Evolutionary conservation across 1,284 basidiomycete genomes (phyloP).

Genomic region (Fomitiporia mediterranea): DNA sequence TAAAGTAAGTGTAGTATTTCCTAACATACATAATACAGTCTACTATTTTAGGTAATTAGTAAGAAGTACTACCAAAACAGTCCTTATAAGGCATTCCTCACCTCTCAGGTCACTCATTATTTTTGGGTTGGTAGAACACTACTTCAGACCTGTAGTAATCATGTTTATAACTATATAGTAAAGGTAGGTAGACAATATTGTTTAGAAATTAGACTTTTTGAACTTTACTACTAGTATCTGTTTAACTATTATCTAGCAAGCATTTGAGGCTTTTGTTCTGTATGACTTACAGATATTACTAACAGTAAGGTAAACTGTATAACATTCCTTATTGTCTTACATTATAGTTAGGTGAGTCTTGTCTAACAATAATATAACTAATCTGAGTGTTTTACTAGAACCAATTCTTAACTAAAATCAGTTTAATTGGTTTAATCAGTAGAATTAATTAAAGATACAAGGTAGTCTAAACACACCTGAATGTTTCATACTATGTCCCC

Average conservation of each 20-base stretch:
- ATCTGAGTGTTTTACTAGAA: background rate
- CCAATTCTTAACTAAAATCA: background rate
- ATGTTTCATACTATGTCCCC: background rate
- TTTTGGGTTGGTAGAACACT: background rate
- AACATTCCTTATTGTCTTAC: background rate
- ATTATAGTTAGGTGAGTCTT: background rate
- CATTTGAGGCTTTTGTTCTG: background rate
- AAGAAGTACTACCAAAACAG: background rate
- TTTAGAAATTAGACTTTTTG: background rate
- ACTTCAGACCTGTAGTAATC: background rate
- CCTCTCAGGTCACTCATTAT: background rate
- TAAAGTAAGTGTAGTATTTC: background rate
- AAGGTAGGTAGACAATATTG: background rate
- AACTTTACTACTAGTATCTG: background rate
- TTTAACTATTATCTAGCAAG: background rate
- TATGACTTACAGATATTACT: background rate
- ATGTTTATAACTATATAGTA: background rate
- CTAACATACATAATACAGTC: background rate
- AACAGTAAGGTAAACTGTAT: background rate
- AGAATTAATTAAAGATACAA: too few relatives aligned
- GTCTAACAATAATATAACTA: constrained; percentile 1
- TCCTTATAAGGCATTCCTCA: background rate
- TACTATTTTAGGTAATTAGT: background rate
- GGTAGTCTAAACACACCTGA: background rate
- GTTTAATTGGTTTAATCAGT: too few relatives aligned